Base-by-base conservation (phyloP, 306 rosid genomes). In the Acmispon strigosus region DNA sequence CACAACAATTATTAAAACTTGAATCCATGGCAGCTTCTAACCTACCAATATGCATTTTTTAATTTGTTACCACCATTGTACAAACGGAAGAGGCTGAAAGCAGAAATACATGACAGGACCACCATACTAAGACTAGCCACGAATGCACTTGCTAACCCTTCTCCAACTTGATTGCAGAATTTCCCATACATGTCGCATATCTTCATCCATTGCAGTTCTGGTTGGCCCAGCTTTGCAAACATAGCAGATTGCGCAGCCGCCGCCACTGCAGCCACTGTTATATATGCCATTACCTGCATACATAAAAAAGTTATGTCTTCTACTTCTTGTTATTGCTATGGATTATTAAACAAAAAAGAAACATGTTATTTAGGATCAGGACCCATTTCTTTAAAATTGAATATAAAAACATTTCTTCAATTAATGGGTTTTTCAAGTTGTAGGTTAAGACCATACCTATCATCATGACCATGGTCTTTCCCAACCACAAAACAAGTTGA, bases 111-210 rank as follows among this genome's bases (percentile, higher is more conserved):
- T 36, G 98, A 90, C 10, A 90, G 39, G 29, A 76, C 53, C 56
- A 94, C 92, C 82, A 80, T 83, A 59, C 87, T 71, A n/a, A 87
- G 55, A 84, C 91, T 83, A 64, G 62, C 92, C 7, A 90, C 49
- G 6, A 86, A 15, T 13, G 97, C 85, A 76, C 83, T 78, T 2
- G 84, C 96, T 7, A 94, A 50, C 65, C 97, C 98, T 77, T 89
- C 95, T 55, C 88, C 92, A 3, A 83, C 92, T 82, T 89, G 96
- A 81, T 86, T 89, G 76, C 97, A 94, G 78, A 90, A 94, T 72
- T 90, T 89, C 53, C 83, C 92, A 79, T 90, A 90, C 87, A 90
- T 80, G 68, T 84, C 58, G 73, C 96, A 90, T 68, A 80, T 51
- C 69, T 79, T 77, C 87, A 90, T 87, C 97, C 96, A 94, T 39